These are phyloP conservation scores for Chlamydomonas schloesseri DNA, from an alignment of 139 green algal species.

Conservation along the genomic window DNA sequence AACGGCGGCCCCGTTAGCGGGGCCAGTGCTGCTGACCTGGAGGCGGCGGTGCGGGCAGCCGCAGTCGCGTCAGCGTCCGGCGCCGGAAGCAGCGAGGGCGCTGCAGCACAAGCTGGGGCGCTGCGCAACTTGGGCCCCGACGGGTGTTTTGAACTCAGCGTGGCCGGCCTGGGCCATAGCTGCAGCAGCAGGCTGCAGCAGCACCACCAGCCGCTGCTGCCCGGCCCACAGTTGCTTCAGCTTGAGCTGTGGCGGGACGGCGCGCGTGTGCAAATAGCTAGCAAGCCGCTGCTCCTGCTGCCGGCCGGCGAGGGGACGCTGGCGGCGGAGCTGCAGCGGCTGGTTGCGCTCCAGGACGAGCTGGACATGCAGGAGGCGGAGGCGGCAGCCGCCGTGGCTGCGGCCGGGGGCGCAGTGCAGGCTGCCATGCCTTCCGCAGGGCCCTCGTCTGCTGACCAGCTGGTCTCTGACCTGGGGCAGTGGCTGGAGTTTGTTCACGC, in stretches of 20 bases:
- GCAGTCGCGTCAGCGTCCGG: not conserved
- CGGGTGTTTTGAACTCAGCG: not conserved
- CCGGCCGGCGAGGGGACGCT: not conserved
- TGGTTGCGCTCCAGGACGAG: slow-evolving; percentile 1
- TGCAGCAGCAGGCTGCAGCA: not conserved
- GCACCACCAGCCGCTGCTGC: not conserved
- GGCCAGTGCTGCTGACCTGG: too few relatives aligned
- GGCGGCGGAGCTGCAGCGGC: not conserved
- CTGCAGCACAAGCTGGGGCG: not conserved
- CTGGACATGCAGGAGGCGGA: too few relatives aligned
- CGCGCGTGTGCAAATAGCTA: not conserved
- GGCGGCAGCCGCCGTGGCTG: not conserved
- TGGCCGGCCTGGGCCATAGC: not conserved
- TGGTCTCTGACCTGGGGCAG: not conserved
- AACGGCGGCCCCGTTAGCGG: too few relatives aligned
- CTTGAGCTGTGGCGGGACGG: slow-evolving; percentile 12
- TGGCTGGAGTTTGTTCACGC: slow-evolving; percentile 21
- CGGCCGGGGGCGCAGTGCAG: not conserved
- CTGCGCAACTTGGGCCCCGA: not conserved
- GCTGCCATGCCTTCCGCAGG: not conserved
- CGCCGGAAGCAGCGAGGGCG: not conserved
- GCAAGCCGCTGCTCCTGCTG: slow-evolving; percentile 14
- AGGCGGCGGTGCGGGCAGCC: too few relatives aligned
- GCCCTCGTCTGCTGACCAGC: not conserved
- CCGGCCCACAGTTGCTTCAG: not conserved